A percentile compares a stretch with the other conserved stretches of the same genome.
Conservation (phyloP, 768 basidiomycete species). For the Dioszegia hungarica region DNA sequence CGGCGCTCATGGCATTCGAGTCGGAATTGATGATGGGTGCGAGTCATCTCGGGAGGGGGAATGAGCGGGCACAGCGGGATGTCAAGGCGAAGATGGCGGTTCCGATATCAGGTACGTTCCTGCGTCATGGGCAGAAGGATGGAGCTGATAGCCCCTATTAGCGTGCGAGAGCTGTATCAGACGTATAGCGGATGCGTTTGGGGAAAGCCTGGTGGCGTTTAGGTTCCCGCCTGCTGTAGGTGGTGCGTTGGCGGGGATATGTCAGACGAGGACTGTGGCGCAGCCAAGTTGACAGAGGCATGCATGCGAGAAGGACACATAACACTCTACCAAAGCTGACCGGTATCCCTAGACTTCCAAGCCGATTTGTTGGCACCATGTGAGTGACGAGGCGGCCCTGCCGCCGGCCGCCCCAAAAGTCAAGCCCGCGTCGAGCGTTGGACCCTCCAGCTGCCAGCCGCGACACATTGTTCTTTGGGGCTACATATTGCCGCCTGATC, state of each 20-base stretch:
- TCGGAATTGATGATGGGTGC: constrained; percentile 19
- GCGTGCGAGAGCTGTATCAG: constrained; percentile 31
- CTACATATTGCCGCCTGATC: no score
- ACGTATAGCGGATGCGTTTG: constrained; percentile 32
- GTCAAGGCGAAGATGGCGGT: background rate
- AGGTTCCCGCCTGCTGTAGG: constrained; percentile 35
- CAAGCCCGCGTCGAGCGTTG: no score
- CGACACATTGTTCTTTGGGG: no score
- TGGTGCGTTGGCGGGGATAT: constrained; percentile 25
- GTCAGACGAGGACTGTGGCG: constrained; percentile 2
- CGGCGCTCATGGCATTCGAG: constrained; percentile 20
- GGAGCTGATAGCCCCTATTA: constrained; percentile 5
- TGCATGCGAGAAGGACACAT: no score
- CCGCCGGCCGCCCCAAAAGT: no score
- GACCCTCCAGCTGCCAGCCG: no score
- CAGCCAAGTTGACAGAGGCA: background rate
- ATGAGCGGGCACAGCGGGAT: constrained; percentile 6
- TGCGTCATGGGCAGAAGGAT: background rate
- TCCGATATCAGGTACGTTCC: constrained; percentile 1
- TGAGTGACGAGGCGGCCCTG: no score
- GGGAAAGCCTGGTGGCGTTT: constrained; percentile 38
- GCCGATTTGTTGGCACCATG: no score
- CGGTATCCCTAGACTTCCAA: no score
- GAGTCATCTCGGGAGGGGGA: constrained; percentile 4
- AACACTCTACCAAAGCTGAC: no score